Evolutionary conservation across 352 stramenopile species (phyloP), one percentile per base, ranked within the genome.

Genomic region (Thalassiosira mediterranea): DNA sequence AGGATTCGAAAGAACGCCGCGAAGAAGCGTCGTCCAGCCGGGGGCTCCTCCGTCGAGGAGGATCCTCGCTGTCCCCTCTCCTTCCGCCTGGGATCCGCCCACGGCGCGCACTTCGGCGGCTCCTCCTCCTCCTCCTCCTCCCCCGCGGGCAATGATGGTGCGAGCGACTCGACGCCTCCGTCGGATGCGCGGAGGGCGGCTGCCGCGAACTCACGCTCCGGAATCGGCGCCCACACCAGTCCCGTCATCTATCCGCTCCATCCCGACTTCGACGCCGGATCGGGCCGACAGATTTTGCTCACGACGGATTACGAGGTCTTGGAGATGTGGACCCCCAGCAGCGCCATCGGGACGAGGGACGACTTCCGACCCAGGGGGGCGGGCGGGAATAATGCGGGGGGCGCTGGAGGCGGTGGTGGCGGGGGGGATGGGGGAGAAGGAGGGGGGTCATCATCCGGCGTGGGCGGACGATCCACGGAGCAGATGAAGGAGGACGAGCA

Each of bases 251-350:
- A 88, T 63, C 80, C 86, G 4, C 62, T 89, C 32, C 77, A 89
- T 74, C 83, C 86, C 2, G 79, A 78, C 49, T 81, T 76, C 52
- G 72, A 81, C 44, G 49, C 64, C 1, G 86, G 86, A 70, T 83
- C 80, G 0, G 86, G 86, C 17, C 47, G 78, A 40, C 86, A 91
- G 71, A 84, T 91, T 23, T 48, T 91, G 2, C 67, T 86, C 25
- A 78, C 76, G 4, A 88, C 83, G 13, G 75, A 89, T 49, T 91
- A 87, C 51, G 86, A 91, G 63, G 76, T 89, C 59, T 78, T 91
- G 42, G 83, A 90, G 71, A 64, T 91, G 64, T 75, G 87, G 65
- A 87, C 83, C 19, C 76, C 86, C 0, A 49, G 61, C 21, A 72
- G 68, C 62, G 28, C 52, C 26, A 67, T 72, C 47, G 37, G 76